These are phyloP conservation scores for Tagetes patula DNA, from an alignment of 129 eudicot species.

Conservation along the genomic window DNA sequence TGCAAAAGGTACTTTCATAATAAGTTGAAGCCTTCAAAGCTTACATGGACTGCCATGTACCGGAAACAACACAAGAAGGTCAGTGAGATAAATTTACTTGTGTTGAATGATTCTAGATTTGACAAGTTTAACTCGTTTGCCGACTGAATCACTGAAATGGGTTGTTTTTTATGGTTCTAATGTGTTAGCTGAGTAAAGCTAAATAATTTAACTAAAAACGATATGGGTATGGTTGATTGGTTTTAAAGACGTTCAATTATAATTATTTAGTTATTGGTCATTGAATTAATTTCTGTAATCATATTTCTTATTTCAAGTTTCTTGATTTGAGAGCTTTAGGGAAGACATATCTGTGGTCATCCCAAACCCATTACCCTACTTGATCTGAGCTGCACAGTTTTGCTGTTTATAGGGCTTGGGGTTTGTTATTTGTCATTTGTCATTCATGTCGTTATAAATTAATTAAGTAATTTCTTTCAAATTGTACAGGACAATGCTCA, in stretches of 20 bases:
- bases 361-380: background rate
- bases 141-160: background rate
- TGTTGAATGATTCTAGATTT: background rate
- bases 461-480: background rate
- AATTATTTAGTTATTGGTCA: too few relatives aligned
- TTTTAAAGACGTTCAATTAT: background rate
- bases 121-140: background rate
- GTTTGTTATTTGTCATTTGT: background rate
- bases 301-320: too few relatives aligned
- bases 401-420: background rate
- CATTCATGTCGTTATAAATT: background rate
- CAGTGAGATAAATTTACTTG: background rate
- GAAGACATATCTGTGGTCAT: background rate
- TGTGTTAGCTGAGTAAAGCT: background rate
- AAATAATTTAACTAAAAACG: background rate
- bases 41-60: constrained; percentile 59
- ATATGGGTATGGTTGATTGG: background rate
- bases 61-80: constrained; percentile 57
- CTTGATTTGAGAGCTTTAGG: background rate
- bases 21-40: constrained; percentile 51
- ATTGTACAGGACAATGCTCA: constrained; percentile 49
- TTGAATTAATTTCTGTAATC: background rate
- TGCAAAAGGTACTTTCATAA: constrained; percentile 59
- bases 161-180: background rate
- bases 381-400: background rate